Percentiles rank a stretch among this genome's conserved stretches.
Evolutionary conservation across 2,329 filamentous ascomycete species (phyloP).

Genomic region (Gaeumannomyces sp.): DNA sequence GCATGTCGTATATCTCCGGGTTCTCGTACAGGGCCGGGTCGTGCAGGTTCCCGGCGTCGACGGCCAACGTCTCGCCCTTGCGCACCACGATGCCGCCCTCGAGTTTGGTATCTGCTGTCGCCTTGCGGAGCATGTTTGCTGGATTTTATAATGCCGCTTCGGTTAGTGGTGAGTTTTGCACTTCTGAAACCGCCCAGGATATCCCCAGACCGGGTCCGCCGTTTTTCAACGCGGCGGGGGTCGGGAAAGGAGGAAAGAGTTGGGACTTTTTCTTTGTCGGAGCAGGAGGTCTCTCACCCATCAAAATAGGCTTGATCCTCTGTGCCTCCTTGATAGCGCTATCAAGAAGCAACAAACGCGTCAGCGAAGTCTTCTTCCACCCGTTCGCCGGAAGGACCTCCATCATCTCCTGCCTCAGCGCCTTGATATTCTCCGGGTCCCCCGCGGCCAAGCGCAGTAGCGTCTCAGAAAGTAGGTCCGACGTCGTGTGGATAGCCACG

Average conservation of each 20-base stretch:
- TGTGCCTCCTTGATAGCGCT: slow-evolving; percentile 3
- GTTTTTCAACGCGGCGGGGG: too few relatives aligned
- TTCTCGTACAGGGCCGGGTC: not conserved
- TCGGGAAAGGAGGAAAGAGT: too few relatives aligned
- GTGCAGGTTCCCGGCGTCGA: not conserved
- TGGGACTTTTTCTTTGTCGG: too few relatives aligned
- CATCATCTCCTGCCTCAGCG: not conserved
- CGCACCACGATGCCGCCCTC: not conserved
- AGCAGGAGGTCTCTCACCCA: too few relatives aligned
- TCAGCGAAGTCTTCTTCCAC: not conserved
- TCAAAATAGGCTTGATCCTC: not conserved
- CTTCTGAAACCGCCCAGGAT: too few relatives aligned
- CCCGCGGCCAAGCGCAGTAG: not conserved
- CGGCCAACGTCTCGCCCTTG: not conserved
- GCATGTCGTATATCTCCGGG: not conserved
- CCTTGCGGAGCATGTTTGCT: slow-evolving; percentile 2
- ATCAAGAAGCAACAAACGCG: not conserved
- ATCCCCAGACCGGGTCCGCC: too few relatives aligned
- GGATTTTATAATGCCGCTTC: not conserved
- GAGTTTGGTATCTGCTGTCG: not conserved
- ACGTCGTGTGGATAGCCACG: slow-evolving; percentile 1
- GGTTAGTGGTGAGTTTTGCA: too few relatives aligned
- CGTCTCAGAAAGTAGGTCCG: not conserved
- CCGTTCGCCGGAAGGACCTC: not conserved
- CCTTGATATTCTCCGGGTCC: not conserved